Evolutionary conservation across 108 stramenopile genomes (phyloP).

Genomic region (Mediolabrus comicus): DNA sequence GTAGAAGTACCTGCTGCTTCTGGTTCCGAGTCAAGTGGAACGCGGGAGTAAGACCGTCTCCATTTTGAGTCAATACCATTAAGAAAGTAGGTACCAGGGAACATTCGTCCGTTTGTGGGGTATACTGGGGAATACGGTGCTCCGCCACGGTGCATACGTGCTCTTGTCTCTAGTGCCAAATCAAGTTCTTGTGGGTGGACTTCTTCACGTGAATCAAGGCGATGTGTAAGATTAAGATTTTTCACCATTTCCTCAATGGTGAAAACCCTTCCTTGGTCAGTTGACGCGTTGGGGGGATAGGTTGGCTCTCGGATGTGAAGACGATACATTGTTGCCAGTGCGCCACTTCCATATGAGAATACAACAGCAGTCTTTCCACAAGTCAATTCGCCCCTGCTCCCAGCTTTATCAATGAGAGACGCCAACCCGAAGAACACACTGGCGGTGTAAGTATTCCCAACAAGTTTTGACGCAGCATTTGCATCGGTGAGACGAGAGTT

Average conservation of each 20-base stretch:
- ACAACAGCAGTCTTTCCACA: conserved; percentile 73
- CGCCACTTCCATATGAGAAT: conserved; percentile 88
- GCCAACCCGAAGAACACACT: conserved; percentile 91
- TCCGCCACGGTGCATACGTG: conserved; percentile 81
- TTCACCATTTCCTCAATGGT: conserved; percentile 77
- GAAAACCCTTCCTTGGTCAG: conserved; percentile 55
- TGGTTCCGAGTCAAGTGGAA: conserved; percentile 67
- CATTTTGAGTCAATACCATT: conserved; percentile 83
- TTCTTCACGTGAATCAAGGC: conserved; percentile 79
- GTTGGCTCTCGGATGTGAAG: conserved; percentile 69
- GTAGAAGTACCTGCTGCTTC: conserved; percentile 46
- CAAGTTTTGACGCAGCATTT: conserved; percentile 72
- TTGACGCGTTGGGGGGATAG: conserved; percentile 3
- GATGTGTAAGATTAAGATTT: conserved; percentile 65
- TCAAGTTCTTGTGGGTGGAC: conserved; percentile 89
- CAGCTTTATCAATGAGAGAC: conserved; percentile 79
- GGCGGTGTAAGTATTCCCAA: conserved; percentile 98
- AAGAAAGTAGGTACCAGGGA: conserved; percentile 87
- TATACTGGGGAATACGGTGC: conserved; percentile 86
- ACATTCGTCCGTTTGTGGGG: conserved; percentile 78
- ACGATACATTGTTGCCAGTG: conserved; percentile 93
- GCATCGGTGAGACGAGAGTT: conserved; percentile 58
- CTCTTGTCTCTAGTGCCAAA: conserved; percentile 88
- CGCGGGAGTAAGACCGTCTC: conserved; percentile 77
- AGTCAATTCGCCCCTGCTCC: conserved; percentile 61